Conservation (phyloP, 2,329 filamentous ascomycete genomes). For the Atkinsonella hypoxylon region DNA sequence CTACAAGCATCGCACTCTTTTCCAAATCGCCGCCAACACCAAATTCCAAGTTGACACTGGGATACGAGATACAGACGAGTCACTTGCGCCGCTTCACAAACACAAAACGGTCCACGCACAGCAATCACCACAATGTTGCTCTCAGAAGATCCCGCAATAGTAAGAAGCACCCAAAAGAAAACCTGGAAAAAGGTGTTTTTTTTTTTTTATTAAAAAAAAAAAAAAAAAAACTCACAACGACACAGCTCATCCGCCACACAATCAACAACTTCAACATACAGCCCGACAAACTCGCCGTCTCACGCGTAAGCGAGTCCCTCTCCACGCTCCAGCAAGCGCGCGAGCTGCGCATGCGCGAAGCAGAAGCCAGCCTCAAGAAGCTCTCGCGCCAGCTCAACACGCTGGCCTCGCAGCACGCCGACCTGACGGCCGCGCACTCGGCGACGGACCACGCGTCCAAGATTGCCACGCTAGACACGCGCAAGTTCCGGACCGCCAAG, state of each 20-base stretch:
- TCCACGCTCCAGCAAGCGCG: slow-evolving; percentile 75
- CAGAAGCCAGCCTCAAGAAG: slow-evolving; percentile 54
- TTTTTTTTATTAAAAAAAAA: not conserved
- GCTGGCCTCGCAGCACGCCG: slow-evolving; percentile 62
- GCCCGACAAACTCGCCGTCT: slow-evolving; percentile 73
- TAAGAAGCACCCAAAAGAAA: no score
- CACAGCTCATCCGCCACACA: slow-evolving; percentile 57
- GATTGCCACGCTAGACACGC: slow-evolving; percentile 78
- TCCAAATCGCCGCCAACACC: no score
- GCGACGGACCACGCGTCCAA: slow-evolving; percentile 68
- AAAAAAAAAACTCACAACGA: not conserved
- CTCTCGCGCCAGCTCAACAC: slow-evolving; percentile 67
- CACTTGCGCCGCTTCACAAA: not conserved
- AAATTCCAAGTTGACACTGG: no score
- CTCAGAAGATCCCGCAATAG: slow-evolving; percentile 81
- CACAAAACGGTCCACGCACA: not conserved
- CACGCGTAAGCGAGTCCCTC: slow-evolving; percentile 75
- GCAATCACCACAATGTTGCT: slow-evolving; percentile 61
- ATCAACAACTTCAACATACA: slow-evolving; percentile 90
- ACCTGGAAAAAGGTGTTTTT: slow-evolving; percentile 3
- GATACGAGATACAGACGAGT: no score
- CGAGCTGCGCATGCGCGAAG: slow-evolving; percentile 61
- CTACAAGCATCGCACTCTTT: no score
- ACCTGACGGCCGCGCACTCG: slow-evolving; percentile 64
- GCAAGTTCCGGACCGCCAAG: slow-evolving; percentile 93